Base-by-base conservation (phyloP, 768 basidiomycete species). In the Collybia sp. region DNA sequence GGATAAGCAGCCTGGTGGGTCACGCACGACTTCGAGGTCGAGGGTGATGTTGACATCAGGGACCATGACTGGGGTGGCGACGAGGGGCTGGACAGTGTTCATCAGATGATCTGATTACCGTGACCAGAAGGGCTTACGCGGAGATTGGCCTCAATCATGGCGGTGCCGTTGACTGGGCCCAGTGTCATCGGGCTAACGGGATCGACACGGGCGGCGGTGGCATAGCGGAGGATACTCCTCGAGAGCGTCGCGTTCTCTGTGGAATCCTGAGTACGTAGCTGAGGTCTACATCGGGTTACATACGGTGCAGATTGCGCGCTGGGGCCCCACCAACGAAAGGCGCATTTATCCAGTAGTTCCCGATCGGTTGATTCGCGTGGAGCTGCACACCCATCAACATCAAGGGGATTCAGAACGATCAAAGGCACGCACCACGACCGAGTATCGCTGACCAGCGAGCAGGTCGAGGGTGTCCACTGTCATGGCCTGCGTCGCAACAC, bases 401-500 rank as follows among this genome's bases (percentile, higher is more conserved):
- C 2, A 42, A 4, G 16, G 13, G 11, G 16, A 19, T 15, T 12
- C 19, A 5, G 5, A 12, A 17, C 5, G 2, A 37, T 8, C 33
- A 40, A 8, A 49, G 72, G 63, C 55, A 37, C 48, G 51, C 62
- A 41, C 58, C 60, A 47, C 9, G n/a, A 69, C 58, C 1, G 58
- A 75, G 54, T 81, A 80, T 12, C 79, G 70, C 56, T 81, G 79
- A 1, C 70, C 75, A 3, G 73, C 69, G 66, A n/a, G 68, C 44
- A 79, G 56, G 8, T 68, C 61, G 30, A 76, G 57, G 20, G 56
- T 63, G 45, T 71, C 68, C 4, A 75, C 73, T 12, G 50, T 53
- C 17, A 51, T 51, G 11, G 65, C 55, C 12, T 55, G 51, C 20
- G 61, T 62, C 15, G 62, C 57, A 5, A 60, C 55, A 35, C 71